Conservation (phyloP, 108 stramenopile genomes). For the Nitzschia palea region DNA sequence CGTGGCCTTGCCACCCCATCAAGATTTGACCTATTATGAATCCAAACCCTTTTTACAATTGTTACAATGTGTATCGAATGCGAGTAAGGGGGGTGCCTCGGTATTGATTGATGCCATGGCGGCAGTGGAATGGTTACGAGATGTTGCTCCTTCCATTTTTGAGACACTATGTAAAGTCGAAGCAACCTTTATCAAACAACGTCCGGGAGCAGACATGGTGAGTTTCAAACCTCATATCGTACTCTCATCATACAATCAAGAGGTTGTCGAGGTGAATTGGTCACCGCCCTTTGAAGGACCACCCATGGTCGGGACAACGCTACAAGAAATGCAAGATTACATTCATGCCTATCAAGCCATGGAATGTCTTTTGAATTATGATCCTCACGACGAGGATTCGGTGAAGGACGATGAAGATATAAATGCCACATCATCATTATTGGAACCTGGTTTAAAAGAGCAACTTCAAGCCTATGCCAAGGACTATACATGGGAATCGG, state of each 20-base stretch:
- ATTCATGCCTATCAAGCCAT: conserved; percentile 69
- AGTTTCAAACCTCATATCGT: conserved; percentile 66
- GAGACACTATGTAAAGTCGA: conserved; percentile 47
- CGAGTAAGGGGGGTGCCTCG: conserved; percentile 54
- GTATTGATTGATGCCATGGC: conserved; percentile 79
- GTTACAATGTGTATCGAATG: conserved; percentile 59
- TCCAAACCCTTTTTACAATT: conserved; percentile 75
- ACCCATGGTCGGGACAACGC: not conserved
- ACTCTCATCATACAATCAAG: conserved; percentile 24
- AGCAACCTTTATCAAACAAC: conserved; percentile 79
- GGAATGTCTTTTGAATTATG: conserved; percentile 53
- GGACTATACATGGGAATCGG: conserved; percentile 64
- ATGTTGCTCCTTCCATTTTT: conserved; percentile 61
- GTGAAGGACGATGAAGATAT: not conserved
- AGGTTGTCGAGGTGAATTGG: conserved; percentile 76
- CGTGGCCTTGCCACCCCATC: conserved; percentile 59
- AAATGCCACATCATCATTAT: not conserved
- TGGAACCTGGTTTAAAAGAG: conserved; percentile 15
- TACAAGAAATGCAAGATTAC: conserved; percentile 47
- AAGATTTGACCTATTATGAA: conserved; percentile 86
- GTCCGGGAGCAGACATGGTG: conserved; percentile 75
- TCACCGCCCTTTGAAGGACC: conserved; percentile 85
- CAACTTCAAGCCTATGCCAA: conserved; percentile 46
- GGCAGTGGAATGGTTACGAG: conserved; percentile 62
- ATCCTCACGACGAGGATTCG: not conserved